A percentile compares a stretch with the other conserved stretches of the same genome.
phyloP scores from a whole-genome alignment of 805 yeast genomes.

The Wickerhamiella dianesei region DNA sequence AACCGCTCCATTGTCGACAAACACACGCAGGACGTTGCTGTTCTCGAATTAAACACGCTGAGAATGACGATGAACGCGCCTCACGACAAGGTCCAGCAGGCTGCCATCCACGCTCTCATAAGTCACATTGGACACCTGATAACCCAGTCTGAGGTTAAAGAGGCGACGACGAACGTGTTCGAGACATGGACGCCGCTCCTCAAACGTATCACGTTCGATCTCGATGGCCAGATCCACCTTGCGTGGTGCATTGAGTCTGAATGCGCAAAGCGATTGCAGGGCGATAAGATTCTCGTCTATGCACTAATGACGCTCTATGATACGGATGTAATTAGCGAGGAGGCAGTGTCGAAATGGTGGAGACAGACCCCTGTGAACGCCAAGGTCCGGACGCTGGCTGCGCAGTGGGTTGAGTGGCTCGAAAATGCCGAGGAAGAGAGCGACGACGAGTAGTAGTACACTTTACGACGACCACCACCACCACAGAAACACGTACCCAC shows the following conservation, averaged over 20 bases:
- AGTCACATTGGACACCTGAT: slow-evolving; percentile 59
- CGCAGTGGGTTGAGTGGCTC: slow-evolving; percentile 77
- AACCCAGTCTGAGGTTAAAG: slow-evolving; percentile 60
- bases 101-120: slow-evolving; percentile 62
- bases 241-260: slow-evolving; percentile 34
- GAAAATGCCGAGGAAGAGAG: slow-evolving; percentile 60
- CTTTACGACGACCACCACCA: too few species aligned
- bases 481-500: too few species aligned
- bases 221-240: slow-evolving; percentile 64
- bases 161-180: slow-evolving; percentile 65
- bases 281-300: slow-evolving; percentile 34
- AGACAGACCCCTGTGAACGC: slow-evolving; percentile 32
- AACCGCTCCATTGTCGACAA: slow-evolving; percentile 83
- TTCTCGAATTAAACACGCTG: slow-evolving; percentile 81
- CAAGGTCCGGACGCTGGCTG: slow-evolving; percentile 42
- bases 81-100: slow-evolving; percentile 79
- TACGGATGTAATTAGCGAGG: slow-evolving; percentile 71
- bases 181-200: slow-evolving; percentile 71
- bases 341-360: slow-evolving; percentile 76
- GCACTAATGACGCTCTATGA: slow-evolving; percentile 60
- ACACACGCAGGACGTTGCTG: slow-evolving; percentile 87
- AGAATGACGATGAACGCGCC: slow-evolving; percentile 97
- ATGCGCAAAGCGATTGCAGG: slow-evolving; percentile 30
- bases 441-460: slow-evolving; percentile 28
- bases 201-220: slow-evolving; percentile 72